Percentiles rank a stretch among this genome's conserved stretches.
phyloP scores from a whole-genome alignment of 805 yeast species.

The Nakazawaea pomicola region DNA sequence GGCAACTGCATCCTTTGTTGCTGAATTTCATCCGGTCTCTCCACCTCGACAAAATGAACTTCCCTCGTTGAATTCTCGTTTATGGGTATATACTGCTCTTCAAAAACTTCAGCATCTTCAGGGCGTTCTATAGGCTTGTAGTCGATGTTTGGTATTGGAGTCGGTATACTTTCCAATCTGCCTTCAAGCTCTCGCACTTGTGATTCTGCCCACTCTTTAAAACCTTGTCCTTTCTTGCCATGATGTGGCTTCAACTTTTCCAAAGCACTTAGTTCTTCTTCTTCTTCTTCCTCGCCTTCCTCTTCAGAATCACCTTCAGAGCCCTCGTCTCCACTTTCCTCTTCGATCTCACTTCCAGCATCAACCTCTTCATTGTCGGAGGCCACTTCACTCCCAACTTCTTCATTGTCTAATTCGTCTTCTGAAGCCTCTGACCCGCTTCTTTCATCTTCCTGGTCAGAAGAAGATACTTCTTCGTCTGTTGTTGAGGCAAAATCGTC shows the following conservation, averaged over 20 bases:
- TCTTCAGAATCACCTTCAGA: constrained; percentile 25
- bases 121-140: constrained; percentile 54
- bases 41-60: constrained; percentile 63
- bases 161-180: constrained; percentile 39
- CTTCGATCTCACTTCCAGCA: no score
- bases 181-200: constrained; percentile 65
- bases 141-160: constrained; percentile 47
- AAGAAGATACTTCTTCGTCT: constrained; percentile 22
- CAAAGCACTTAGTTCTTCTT: constrained; percentile 25
- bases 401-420: no score
- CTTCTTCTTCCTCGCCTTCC: constrained; percentile 27
- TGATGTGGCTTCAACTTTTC: constrained; percentile 36
- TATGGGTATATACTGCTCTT: constrained; percentile 55
- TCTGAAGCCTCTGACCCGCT: no score
- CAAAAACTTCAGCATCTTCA: constrained; percentile 70
- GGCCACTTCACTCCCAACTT: no score
- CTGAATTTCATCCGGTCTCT: constrained; percentile 64
- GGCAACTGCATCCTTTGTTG: constrained; percentile 69
- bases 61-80: constrained; percentile 49
- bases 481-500: constrained; percentile 45
- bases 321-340: constrained; percentile 16
- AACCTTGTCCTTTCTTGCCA: constrained; percentile 50
- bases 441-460: no score
- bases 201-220: constrained; percentile 85
- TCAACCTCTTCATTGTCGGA: no score